Evolutionary conservation across 1,284 basidiomycete genomes (phyloP), one percentile per base, ranked within the genome.

Genomic region (Ganoderma multipileum): DNA sequence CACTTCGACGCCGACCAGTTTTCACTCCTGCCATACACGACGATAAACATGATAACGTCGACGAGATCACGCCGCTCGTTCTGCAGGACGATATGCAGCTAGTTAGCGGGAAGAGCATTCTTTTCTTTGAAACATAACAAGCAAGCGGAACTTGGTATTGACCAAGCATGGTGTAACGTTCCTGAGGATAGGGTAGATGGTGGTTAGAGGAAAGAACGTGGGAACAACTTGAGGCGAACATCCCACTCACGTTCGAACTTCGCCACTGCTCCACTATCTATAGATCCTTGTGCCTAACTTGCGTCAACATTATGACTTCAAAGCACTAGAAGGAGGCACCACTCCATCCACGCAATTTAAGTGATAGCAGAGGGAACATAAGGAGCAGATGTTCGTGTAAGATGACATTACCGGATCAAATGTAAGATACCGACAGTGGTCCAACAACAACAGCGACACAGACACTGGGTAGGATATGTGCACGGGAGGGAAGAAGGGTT

Each of bases 341-440:
- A 8, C 44, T 47, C 23, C 39, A 28, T 60, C 38, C 58, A 60
- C 9, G 20, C 23, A 60, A n/a, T 23, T 16, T 26, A 11, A 60
- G 52, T 14, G 26, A 42, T 28, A 30, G 52, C 57, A 64, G n/a
- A n/a, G 54, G 41, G 26, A 42, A 28, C 52, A 57, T 39, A 26
- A 41, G 26, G 9, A 41, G 28, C 23, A 38, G 50, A 20, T 9
- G 26, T 39, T 55, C 38, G 20, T 55, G 63, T 26, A 63, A n/a
- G 18, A 57, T 33, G 50, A 52, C 20, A 64, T 64, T 64, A 64
- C 36, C 36, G 33, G 33, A 33, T 50, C 54, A 55, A n/a, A 33
- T 38, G 12, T 64, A 64, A 38, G 18, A 54, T 64, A 64, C 44
- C 61, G 23, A 52, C 33, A 33, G 36, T 23, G 12, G 36, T 38